Conservation (phyloP, 2,329 filamentous ascomycete genomes). For the Aspergillus sp. region DNA sequence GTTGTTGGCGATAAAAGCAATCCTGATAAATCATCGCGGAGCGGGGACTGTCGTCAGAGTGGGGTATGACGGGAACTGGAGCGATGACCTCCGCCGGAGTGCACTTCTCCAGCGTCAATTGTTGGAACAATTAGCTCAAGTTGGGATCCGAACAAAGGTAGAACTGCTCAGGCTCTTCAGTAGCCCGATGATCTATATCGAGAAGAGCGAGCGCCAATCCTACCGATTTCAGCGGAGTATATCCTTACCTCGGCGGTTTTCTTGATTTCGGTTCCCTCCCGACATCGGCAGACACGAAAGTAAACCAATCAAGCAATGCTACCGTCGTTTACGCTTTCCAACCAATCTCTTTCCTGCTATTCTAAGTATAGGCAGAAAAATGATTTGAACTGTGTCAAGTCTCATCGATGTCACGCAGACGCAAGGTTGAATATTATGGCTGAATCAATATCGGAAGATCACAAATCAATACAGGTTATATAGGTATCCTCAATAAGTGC, state of each 20-base stretch:
- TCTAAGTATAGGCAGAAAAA: neutral
- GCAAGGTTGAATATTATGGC: neutral
- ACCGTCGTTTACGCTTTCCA: neutral
- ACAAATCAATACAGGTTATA: neutral
- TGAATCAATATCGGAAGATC: neutral
- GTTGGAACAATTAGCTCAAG: neutral
- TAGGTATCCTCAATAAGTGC: neutral
- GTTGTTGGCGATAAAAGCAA: slow-evolving; percentile 12
- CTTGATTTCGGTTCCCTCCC: neutral
- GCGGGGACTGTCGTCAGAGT: slow-evolving; percentile 27
- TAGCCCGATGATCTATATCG: neutral
- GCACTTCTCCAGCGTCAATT: neutral
- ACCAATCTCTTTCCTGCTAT: neutral
- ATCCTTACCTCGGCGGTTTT: neutral
- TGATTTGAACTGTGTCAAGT: neutral
- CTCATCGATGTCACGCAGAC: neutral
- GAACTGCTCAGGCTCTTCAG: neutral
- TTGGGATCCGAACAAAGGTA: neutral
- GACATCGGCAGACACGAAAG: neutral
- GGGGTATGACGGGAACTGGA: slow-evolving; percentile 17
- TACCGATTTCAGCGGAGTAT: neutral
- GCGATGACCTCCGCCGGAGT: slow-evolving; percentile 12
- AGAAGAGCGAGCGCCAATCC: neutral
- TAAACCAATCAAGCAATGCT: neutral
- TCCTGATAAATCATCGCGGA: slow-evolving; percentile 20